phyloP scores from a whole-genome alignment of 2,329 filamentous ascomycete genomes.

The Falciphora oryzae region DNA sequence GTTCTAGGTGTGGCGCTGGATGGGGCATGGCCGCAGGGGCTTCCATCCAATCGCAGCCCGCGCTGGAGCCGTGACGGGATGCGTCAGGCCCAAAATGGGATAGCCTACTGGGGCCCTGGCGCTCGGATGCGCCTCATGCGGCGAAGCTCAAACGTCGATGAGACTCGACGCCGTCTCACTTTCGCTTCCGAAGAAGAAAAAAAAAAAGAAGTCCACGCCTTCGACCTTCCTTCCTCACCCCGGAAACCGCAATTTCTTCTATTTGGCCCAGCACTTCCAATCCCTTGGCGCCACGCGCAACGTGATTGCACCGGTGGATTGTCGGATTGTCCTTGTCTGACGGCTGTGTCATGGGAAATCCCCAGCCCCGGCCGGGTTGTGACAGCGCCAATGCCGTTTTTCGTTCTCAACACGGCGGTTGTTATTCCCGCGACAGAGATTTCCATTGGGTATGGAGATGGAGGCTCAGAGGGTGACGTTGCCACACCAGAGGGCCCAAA shows the following conservation, averaged over 20 bases:
- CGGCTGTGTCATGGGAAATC: not conserved
- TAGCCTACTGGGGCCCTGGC: not conserved
- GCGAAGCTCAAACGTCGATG: slow-evolving; percentile 17
- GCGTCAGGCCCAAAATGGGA: not conserved
- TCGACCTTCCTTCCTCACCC: too few relatives aligned
- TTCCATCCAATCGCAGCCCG: not conserved
- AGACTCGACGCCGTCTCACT: slow-evolving; percentile 18
- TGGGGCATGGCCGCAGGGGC: too few relatives aligned
- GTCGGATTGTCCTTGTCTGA: too few relatives aligned
- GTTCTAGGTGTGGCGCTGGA: too few relatives aligned
- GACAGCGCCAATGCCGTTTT: not conserved
- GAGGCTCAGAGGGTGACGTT: not conserved
- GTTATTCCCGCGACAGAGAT: not conserved
- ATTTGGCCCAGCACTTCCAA: not conserved
- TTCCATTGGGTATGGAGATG: not conserved
- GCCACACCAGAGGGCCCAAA: not conserved
- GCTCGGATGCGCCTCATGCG: slow-evolving; percentile 15
- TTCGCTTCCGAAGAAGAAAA: not conserved
- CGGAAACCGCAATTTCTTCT: not conserved
- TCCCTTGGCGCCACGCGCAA: too few relatives aligned
- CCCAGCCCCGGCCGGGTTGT: not conserved
- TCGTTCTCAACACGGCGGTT: not conserved
- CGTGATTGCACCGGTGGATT: too few relatives aligned
- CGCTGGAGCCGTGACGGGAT: not conserved
- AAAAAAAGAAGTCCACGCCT: not conserved